Conservation (phyloP, 352 stramenopile genomes). For the Globisporangium takayamanum region DNA sequence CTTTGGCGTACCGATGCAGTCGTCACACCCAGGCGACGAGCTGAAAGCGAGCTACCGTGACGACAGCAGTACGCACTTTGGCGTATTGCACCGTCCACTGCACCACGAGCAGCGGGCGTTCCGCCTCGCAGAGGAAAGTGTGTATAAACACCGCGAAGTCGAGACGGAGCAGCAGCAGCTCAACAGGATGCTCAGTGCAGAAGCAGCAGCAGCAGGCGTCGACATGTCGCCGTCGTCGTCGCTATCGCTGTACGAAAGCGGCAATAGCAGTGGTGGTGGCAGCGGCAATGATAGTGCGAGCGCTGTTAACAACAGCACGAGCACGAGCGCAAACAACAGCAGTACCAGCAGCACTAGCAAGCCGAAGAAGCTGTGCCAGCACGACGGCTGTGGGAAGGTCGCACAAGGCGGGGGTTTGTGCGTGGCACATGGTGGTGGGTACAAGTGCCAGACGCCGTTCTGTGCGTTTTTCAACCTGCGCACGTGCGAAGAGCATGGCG, state of each 20-base stretch:
- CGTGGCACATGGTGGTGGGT: slow-evolving; percentile 56
- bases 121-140: not conserved
- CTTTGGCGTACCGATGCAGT: slow-evolving; percentile 3
- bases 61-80: slow-evolving; percentile 7
- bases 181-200: slow-evolving; percentile 1
- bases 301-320: not conserved
- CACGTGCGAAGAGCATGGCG: slow-evolving; percentile 70
- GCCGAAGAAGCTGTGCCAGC: slow-evolving; percentile 30
- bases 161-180: slow-evolving; percentile 6
- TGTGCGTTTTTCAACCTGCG: slow-evolving; percentile 66
- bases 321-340: not conserved
- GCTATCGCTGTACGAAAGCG: not conserved
- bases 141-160: not conserved
- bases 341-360: not conserved
- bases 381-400: slow-evolving; percentile 47
- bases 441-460: slow-evolving; percentile 65
- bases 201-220: not conserved
- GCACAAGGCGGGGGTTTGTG: slow-evolving; percentile 59
- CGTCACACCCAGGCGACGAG: not conserved
- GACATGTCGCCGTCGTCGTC: slow-evolving; percentile 6
- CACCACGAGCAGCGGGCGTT: slow-evolving; percentile 1
- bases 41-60: slow-evolving; percentile 5
- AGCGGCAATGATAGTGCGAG: not conserved
- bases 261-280: not conserved
- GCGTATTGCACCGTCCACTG: not conserved